Percentiles rank a stretch among this genome's conserved stretches.
These are phyloP conservation scores for Thelonectria rubi DNA, from an alignment of 2,329 filamentous ascomycete species.

Conservation along the genomic window DNA sequence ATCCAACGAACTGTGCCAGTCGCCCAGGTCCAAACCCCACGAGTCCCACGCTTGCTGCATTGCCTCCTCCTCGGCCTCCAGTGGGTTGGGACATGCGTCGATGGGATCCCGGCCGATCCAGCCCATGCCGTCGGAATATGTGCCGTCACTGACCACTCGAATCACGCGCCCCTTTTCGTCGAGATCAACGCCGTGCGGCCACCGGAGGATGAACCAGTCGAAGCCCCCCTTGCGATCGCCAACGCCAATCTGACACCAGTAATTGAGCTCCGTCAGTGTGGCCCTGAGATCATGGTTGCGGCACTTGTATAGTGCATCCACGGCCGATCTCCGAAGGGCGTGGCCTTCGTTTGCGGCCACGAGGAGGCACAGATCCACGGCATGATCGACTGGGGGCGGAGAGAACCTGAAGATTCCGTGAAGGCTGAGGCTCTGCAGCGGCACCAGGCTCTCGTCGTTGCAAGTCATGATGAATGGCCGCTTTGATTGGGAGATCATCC, in stretches of 20 bases:
- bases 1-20: slow-evolving; percentile 60
- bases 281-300: slow-evolving; percentile 79
- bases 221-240: slow-evolving; percentile 89
- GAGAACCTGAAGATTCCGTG: slow-evolving; percentile 85
- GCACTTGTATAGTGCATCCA: slow-evolving; percentile 75
- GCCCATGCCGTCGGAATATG: slow-evolving; percentile 82
- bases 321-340: slow-evolving; percentile 71
- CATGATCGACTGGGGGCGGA: slow-evolving; percentile 71
- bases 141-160: slow-evolving; percentile 82
- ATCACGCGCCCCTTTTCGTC: slow-evolving; percentile 73
- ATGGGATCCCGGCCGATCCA: slow-evolving; percentile 72
- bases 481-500: slow-evolving; percentile 83
- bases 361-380: slow-evolving; percentile 82
- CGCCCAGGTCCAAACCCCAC: slow-evolving; percentile 71
- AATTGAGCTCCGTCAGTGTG: slow-evolving; percentile 84
- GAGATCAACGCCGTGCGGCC: slow-evolving; percentile 75
- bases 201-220: slow-evolving; percentile 86
- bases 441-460: slow-evolving; percentile 87
- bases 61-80: slow-evolving; percentile 67
- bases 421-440: slow-evolving; percentile 76
- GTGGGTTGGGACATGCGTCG: slow-evolving; percentile 46
- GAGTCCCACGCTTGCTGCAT: slow-evolving; percentile 71
- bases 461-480: slow-evolving; percentile 95
- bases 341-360: slow-evolving; percentile 92
- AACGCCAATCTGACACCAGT: slow-evolving; percentile 97